Conservation (phyloP, 129 eudicot genomes). For the carrot (Daucus carota) region DNA sequence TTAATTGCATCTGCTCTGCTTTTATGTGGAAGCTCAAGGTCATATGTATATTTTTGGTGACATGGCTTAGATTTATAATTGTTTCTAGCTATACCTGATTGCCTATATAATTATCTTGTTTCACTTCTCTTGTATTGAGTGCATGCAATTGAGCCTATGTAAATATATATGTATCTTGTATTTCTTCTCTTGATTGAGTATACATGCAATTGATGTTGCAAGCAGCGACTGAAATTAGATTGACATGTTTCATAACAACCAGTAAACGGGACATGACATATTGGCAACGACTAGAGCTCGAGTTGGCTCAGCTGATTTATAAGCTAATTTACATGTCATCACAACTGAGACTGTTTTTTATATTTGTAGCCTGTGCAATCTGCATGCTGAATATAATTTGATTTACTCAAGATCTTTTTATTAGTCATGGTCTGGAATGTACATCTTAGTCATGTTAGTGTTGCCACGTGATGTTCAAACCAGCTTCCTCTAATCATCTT, state of each 20-base stretch:
- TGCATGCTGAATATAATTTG: neutral
- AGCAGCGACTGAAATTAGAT: no score
- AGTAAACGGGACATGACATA: no score
- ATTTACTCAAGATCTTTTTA: neutral
- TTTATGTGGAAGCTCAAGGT: neutral
- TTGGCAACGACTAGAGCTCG: no score
- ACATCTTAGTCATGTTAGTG: neutral
- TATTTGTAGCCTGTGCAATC: neutral
- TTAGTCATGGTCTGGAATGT: no score
- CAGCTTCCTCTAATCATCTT: neutral
- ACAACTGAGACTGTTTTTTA: neutral
- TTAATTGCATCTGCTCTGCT: neutral
- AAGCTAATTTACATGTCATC: no score
- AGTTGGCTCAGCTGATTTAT: no score
- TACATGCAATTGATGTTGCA: no score
- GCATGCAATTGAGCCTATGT: no score
- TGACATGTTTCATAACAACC: no score
- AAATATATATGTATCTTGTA: no score
- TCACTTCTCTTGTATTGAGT: neutral
- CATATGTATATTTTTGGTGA: neutral
- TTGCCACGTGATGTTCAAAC: neutral
- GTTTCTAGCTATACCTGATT: neutral
- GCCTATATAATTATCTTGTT: neutral
- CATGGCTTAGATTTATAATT: neutral
- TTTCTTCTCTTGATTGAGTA: no score